Evolutionary conservation across 768 basidiomycete genomes (phyloP).

Genomic region (Lentinula boryana): DNA sequence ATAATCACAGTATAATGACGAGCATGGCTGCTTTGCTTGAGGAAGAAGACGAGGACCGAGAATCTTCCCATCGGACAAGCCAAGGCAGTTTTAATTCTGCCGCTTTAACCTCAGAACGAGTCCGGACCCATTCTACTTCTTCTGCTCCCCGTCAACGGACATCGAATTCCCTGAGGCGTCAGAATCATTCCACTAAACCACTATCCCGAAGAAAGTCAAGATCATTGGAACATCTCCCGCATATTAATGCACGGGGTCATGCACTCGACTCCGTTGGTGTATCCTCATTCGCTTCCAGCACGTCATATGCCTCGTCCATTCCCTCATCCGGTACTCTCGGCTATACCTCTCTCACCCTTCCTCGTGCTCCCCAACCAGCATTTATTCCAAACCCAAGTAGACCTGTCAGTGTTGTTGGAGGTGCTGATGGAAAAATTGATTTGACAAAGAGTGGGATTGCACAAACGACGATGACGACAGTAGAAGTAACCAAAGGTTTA

Average conservation of each 20-base stretch:
- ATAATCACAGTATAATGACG: conserved; percentile 37
- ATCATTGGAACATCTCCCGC: conserved; percentile 1
- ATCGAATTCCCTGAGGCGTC: neutral
- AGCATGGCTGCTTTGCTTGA: conserved; percentile 50
- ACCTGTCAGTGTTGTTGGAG: conserved; percentile 18
- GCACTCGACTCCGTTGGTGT: neutral
- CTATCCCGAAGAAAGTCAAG: conserved; percentile 1
- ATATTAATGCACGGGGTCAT: neutral
- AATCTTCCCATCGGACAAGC: conserved; percentile 7
- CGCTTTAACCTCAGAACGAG: neutral
- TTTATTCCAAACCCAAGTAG: conserved; percentile 13
- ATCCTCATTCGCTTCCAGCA: neutral
- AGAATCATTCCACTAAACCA: neutral
- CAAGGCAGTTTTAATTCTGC: neutral
- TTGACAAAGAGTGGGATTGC: conserved; percentile 73
- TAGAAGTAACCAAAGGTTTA: conserved; percentile 68
- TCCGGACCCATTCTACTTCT: neutral
- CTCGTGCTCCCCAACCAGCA: conserved; percentile 37
- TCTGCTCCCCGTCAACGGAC: neutral
- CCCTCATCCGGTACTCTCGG: conserved; percentile 56
- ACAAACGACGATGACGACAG: conserved; percentile 84
- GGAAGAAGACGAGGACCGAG: conserved; percentile 39
- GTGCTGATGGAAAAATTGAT: conserved; percentile 53
- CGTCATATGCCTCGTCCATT: conserved; percentile 11
- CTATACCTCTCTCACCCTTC: conserved; percentile 48